Base-by-base conservation (phyloP, 2,329 filamentous ascomycete genomes). In the Claviceps humidiphila region DNA sequence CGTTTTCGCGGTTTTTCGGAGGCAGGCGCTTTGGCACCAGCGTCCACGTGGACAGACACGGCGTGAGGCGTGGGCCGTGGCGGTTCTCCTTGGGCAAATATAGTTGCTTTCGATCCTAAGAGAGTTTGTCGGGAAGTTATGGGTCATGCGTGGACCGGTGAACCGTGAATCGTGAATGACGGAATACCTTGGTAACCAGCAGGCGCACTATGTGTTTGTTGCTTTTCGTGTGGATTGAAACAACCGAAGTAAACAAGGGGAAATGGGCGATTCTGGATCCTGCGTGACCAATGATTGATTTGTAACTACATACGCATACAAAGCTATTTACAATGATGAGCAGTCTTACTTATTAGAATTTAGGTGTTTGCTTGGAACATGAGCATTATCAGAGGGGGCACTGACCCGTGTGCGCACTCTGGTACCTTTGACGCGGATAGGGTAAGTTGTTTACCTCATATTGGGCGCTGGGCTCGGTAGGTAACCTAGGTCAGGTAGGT, bases 11-110 rank as follows among this genome's bases (percentile, higher is more conserved):
- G 58, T 61, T 63, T 49, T 51, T 77, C 56, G 75, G 75, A 56
- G 68, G 70, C 50, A 69, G 70, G 38, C 73, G 74, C 58, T 71
- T 76, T 56, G 75, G 75, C 56, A 76, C 75, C 38, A 75, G 65
- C 59, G 64, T 78, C 51, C 65, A 67, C 38, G 71, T 70, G 20
- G 68, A 72, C 60, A 67, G 66, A 11, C 63, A 73, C 56, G 75
- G 74, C 46, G 63, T 76, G 7, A 71, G 68, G 49, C 69, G 72
- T 11, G 75, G 74, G 2, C 73, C 74, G 3, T 77, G 74, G 72
- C 66, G 74, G 44, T 72, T 77, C 60, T 71, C 70, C 49, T 64
- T 75, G 43, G 71, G 73, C 55, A 69, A 65, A 45, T 76, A 75
- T 61, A 74, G 68, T 67, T 78, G 75, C 65, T 78, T 78, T 68